Percentiles rank a stretch among this genome's conserved stretches.
These are phyloP conservation scores for Alternaria arbusti DNA, from an alignment of 2,329 filamentous ascomycete genomes.

Conservation along the genomic window DNA sequence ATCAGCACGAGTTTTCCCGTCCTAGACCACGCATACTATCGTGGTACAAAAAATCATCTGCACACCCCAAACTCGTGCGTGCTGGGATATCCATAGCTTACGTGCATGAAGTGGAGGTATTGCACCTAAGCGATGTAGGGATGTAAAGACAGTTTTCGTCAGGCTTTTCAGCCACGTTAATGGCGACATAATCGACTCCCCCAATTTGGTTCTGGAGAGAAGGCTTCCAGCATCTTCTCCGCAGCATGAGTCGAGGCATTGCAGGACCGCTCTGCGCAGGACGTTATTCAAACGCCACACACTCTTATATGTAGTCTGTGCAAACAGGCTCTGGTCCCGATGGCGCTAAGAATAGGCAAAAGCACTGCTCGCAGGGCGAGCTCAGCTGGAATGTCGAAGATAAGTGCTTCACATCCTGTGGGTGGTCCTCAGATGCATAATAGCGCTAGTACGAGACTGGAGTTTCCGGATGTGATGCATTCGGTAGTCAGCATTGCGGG, in stretches of 20 bases:
- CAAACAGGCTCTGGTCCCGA: neutral
- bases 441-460: neutral
- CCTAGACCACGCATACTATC: neutral
- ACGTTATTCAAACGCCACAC: neutral
- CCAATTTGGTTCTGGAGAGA: neutral
- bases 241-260: neutral
- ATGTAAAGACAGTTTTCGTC: neutral
- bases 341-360: slow-evolving; percentile 2
- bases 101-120: neutral
- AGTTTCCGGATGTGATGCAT: neutral
- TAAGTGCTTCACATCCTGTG: neutral
- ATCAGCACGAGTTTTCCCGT: neutral
- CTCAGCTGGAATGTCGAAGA: neutral
- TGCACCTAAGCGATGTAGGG: neutral
- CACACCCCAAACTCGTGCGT: neutral
- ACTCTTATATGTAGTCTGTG: neutral
- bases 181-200: neutral
- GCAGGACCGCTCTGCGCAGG: neutral
- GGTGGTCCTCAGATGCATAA: neutral
- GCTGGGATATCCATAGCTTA: neutral
- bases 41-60: neutral
- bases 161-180: neutral
- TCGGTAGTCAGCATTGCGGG: neutral
- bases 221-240: neutral
- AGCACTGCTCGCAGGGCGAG: neutral